Percentiles rank a stretch among this genome's conserved stretches.
These are phyloP conservation scores for Tylopilus vinaceipallidus DNA, from an alignment of 768 basidiomycete genomes.

Conservation along the genomic window DNA sequence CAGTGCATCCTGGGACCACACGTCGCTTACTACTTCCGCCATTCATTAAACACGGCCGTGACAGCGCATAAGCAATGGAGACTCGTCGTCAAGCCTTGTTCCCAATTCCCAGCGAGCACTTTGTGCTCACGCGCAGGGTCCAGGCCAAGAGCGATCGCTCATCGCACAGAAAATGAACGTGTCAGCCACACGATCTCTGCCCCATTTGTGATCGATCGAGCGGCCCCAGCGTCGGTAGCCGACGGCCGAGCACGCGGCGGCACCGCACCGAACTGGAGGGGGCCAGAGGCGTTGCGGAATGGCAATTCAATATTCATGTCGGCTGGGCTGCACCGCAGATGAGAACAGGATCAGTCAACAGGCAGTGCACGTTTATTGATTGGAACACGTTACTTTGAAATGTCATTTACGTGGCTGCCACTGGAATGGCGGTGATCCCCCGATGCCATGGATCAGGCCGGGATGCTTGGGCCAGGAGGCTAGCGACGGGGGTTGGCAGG, in stretches of 20 bases:
- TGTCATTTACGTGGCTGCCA: conserved; percentile 1
- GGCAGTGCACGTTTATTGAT: conserved; percentile 3
- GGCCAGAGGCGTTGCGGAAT: background rate
- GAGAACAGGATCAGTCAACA: background rate
- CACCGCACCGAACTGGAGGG: background rate
- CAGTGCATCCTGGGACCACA: background rate
- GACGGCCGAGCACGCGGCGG: too few relatives aligned
- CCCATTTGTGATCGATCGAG: background rate
- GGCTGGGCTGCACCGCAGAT: background rate
- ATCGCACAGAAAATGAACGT: background rate
- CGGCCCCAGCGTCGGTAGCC: too few relatives aligned
- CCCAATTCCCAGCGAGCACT: background rate
- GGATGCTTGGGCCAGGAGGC: too few relatives aligned
- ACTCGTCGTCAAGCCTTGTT: too few relatives aligned
- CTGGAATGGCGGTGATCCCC: background rate
- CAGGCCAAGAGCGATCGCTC: background rate
- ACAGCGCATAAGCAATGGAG: background rate
- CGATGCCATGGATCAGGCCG: too few relatives aligned
- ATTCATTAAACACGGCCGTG: conserved; percentile 7
- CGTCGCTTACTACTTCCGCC: conserved; percentile 10
- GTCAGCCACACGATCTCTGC: background rate
- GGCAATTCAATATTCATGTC: background rate
- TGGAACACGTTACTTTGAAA: background rate
- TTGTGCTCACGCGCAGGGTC: background rate
- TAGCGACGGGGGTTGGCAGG: too few relatives aligned